Evolutionary conservation across 768 basidiomycete species (phyloP), one percentile per base, ranked within the genome.

Genomic region (Lactifluus pinguis): DNA sequence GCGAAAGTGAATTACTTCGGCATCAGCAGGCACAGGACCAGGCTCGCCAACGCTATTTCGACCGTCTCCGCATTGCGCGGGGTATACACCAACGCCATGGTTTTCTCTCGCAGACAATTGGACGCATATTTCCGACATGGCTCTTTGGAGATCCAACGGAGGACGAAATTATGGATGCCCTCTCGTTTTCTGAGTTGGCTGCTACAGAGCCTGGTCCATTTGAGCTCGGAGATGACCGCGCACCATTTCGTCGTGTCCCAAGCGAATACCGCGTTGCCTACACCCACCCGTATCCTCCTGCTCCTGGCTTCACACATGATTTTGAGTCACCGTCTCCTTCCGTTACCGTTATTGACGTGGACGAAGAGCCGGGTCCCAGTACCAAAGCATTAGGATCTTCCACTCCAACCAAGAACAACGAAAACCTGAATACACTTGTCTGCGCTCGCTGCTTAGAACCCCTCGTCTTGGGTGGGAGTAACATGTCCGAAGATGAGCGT

Each of bases 371-470:
- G 19, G 61, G 62, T 3, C 60, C 66, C 25, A 66, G 61, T 52
- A 29, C 59, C 11, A 62, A 65, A 19, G 54, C 64, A 15, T 61
- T 69, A n/a, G 67, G 69, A 39, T 57, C 69, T 7, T 63, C 66
- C 21, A 61, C 70, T n/a, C 68, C 71, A 30, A 50, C 53, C 10
- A 69, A 70, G 32, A 44, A 49, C 10, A 69, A 71, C 30, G 74
- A 75, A 32, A 65, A 77, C 29, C 70, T 70, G 48, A 76, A 77
- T 15, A 71, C 80, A 11, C 79, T 91, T 14, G 81, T 85, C 14
- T 91, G 89, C 64, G 86, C 85, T 14, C 74, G 72, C 10, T 92
- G 89, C 62, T 72, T 79, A 25, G 84, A 84, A 60, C 85, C 86
- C 0, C 77, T 91, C 5, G 70, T 86, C 10, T 74, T 86, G 32